Evolutionary conservation across 179 eudicot genomes (phyloP), one percentile per base, ranked within the genome.

Genomic region (Dionaea muscipula): DNA sequence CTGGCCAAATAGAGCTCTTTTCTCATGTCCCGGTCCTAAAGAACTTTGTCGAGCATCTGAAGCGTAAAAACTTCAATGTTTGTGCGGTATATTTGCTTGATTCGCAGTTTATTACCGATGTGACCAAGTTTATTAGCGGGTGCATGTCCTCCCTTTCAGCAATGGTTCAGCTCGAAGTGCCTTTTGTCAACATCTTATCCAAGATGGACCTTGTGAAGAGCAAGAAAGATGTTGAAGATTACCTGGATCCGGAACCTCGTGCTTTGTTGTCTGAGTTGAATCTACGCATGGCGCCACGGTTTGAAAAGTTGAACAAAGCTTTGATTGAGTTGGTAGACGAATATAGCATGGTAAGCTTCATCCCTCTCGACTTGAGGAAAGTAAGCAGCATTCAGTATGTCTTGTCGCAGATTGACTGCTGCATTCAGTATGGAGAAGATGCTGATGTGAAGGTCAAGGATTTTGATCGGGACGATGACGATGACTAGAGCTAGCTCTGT

Each of bases 101-200:
- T 62, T 87, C 98, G 12, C 96, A 84, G 98, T 87, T 91, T 66
- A 80, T 91, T 70, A 91, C 96, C 14, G 98, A 91, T 53, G 96
- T 91, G 52, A 80, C 98, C 66, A 91, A 91, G 79, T 91, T 87
- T 65, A 82, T 87, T 19, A 87, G 98, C 62, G 96, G 98, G 18
- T 91, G 98, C 64, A 79, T 91, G 86, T 72, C 96, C 11, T 91
- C 96, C 38, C 89, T 91, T 49, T 87, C 96, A 43, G 96, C 96
- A 1, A 91, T 91, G 95, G 75, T 87, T 75, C 95, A 91, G 76
- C 91, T 91, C 35, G 98, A 91, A 63, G 56, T 87, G 3, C 98
- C 98, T 36, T 87, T 87, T 63, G 78, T 87, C 23, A 87, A 82
- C 61, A 72, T 91, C 12, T 72, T 91, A 62, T 80, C 98, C 53